These are phyloP conservation scores for Elongisporangium anandrum DNA, from an alignment of 352 stramenopile species.

Conservation along the genomic window DNA sequence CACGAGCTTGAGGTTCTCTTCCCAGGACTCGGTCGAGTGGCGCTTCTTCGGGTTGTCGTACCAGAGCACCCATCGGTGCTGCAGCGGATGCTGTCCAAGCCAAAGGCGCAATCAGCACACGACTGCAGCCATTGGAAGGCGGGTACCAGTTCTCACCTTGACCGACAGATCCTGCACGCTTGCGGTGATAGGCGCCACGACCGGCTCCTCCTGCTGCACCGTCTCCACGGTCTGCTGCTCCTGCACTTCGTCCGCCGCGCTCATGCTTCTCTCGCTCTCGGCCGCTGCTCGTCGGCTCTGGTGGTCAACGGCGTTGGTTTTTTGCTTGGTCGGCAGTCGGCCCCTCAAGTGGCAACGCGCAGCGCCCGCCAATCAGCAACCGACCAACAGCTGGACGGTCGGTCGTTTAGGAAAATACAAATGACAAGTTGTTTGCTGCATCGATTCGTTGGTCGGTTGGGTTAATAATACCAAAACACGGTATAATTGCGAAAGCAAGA, in stretches of 20 bases:
- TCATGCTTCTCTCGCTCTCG: constrained; percentile 20
- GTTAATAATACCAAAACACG: neutral
- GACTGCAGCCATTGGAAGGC: neutral
- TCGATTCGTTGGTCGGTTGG: neutral
- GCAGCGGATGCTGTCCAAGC: constrained; percentile 63
- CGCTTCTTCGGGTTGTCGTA: constrained; percentile 91
- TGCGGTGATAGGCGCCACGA: constrained; percentile 24
- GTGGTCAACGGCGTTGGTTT: neutral
- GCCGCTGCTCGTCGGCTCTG: neutral
- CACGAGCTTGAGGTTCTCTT: constrained; percentile 90
- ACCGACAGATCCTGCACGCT: constrained; percentile 42
- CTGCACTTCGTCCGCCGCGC: constrained; percentile 31
- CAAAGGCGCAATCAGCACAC: constrained; percentile 7
- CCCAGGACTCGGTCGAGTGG: constrained; percentile 82
- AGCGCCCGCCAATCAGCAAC: neutral
- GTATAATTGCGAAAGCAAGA: neutral
- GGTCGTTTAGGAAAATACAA: neutral
- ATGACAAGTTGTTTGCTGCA: neutral
- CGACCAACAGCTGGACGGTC: neutral
- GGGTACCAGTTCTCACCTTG: constrained; percentile 40
- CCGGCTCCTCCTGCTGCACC: constrained; percentile 23
- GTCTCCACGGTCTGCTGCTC: constrained; percentile 22
- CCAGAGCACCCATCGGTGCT: constrained; percentile 87
- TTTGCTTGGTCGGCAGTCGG: neutral
- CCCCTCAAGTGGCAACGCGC: neutral